These are phyloP conservation scores for Apiotrichum siamense DNA, from an alignment of 1,284 basidiomycete species.

Conservation along the genomic window DNA sequence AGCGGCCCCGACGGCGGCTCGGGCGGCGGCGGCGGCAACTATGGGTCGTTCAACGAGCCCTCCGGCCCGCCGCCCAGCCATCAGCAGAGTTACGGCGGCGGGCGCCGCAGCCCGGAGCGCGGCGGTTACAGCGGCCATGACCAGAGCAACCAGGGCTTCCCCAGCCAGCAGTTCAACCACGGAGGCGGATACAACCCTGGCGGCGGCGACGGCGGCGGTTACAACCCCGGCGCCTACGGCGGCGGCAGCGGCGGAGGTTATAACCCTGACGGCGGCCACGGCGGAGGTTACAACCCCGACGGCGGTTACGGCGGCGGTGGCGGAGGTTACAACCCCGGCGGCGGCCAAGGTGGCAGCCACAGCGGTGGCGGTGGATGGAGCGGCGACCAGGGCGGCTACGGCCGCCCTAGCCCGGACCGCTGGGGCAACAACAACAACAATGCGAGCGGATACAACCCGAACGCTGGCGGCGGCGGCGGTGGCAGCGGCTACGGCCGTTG, in stretches of 20 bases:
- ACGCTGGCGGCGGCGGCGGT: background rate
- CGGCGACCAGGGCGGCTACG: background rate
- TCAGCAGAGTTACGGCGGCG: background rate
- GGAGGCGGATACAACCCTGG: background rate
- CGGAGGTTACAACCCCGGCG: background rate
- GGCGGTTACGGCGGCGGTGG: constrained; percentile 1
- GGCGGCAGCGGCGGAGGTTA: background rate
- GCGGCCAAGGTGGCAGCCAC: constrained; percentile 1
- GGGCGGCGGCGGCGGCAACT: background rate
- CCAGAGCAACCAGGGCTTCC: background rate
- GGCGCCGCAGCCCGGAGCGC: background rate
- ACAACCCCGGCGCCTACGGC: background rate
- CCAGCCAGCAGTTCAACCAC: background rate
- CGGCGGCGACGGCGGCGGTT: background rate
- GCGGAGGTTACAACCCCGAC: background rate
- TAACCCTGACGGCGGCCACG: background rate
- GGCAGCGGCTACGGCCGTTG: constrained; percentile 1
- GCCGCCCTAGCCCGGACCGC: background rate
- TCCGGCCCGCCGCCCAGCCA: too few species aligned
- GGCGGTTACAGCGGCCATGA: background rate
- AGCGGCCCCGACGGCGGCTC: background rate
- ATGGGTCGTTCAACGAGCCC: too few species aligned
- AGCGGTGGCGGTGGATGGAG: too few species aligned
- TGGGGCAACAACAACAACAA: background rate
- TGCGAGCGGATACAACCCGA: background rate